Conservation (phyloP, 306 rosid genomes). For the Ochetophila trinervis region DNA sequence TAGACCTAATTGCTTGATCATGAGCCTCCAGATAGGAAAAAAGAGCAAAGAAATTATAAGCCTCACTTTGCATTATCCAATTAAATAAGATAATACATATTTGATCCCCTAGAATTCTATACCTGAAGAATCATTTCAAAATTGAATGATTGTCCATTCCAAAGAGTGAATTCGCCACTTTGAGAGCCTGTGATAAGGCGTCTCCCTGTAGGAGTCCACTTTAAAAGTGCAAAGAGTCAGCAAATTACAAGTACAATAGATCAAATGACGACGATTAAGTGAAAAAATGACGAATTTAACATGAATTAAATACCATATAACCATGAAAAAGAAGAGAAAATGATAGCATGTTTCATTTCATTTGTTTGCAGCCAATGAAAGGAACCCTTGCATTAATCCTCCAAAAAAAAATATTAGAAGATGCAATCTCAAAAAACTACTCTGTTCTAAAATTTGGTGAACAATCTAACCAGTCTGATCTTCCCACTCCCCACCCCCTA, state of each 20-base stretch:
- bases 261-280: constrained; percentile 26
- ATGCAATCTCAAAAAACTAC: not conserved
- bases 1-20: constrained; percentile 97
- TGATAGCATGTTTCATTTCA: too few species aligned
- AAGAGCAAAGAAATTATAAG: constrained; percentile 19
- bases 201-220: constrained; percentile 99
- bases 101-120: not conserved
- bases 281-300: not conserved
- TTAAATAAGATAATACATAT: not conserved
- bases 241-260: constrained; percentile 19
- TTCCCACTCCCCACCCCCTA: not conserved
- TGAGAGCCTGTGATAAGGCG: constrained; percentile 98
- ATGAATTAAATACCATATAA: not conserved
- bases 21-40: constrained; percentile 61
- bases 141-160: constrained; percentile 99
- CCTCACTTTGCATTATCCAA: not conserved
- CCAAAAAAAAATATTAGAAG: too few species aligned
- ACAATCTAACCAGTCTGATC: not conserved
- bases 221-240: constrained; percentile 16
- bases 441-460: not conserved
- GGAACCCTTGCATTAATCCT: not conserved
- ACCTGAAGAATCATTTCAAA: constrained; percentile 99
- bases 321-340: too few species aligned
- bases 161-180: constrained; percentile 97
- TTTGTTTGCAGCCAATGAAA: not conserved